Conservation (phyloP, 495 filamentous ascomycete species). For the Sphaerosporella brunnea region DNA sequence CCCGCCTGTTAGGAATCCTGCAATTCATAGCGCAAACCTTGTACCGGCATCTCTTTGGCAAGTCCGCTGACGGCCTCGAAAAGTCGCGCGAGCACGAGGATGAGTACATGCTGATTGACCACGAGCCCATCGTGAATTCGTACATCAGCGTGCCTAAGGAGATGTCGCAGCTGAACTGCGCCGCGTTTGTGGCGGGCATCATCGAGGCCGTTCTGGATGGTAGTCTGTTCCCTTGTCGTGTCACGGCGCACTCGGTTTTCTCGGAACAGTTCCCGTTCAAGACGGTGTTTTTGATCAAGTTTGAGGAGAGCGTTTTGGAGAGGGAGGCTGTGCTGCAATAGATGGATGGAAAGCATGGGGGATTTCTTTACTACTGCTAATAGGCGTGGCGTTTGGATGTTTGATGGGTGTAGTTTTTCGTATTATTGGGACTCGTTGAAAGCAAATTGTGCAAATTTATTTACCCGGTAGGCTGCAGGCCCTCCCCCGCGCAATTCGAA, state of each 20-base stretch:
- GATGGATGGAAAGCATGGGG: too few relatives aligned
- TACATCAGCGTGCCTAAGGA: slow-evolving; percentile 86
- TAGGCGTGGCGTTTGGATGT: too few relatives aligned
- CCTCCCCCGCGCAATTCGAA: too few relatives aligned
- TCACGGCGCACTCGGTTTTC: slow-evolving; percentile 73
- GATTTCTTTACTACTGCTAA: too few relatives aligned
- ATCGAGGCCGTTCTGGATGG: slow-evolving; percentile 92
- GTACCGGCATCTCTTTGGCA: slow-evolving; percentile 81
- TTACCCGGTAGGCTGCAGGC: too few relatives aligned
- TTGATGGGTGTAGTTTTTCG: too few relatives aligned
- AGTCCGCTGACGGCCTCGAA: slow-evolving; percentile 80
- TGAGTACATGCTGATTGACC: slow-evolving; percentile 97
- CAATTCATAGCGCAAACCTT: slow-evolving; percentile 83
- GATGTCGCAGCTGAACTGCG: slow-evolving; percentile 92
- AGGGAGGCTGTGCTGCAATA: slow-evolving; percentile 51
- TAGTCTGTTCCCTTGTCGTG: slow-evolving; percentile 68
- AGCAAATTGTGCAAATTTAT: too few relatives aligned
- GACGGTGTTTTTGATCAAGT: slow-evolving; percentile 88
- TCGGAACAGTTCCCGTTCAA: slow-evolving; percentile 84
- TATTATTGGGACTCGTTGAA: too few relatives aligned
- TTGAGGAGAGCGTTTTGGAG: slow-evolving; percentile 74
- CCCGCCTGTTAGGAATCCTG: slow-evolving; percentile 75
- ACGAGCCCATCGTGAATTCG: slow-evolving; percentile 84
- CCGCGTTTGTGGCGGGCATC: slow-evolving; percentile 85
- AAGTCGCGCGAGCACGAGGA: slow-evolving; percentile 66